phyloP scores from a whole-genome alignment of 2,329 filamentous ascomycete species.

The Botrytis fabae region DNA sequence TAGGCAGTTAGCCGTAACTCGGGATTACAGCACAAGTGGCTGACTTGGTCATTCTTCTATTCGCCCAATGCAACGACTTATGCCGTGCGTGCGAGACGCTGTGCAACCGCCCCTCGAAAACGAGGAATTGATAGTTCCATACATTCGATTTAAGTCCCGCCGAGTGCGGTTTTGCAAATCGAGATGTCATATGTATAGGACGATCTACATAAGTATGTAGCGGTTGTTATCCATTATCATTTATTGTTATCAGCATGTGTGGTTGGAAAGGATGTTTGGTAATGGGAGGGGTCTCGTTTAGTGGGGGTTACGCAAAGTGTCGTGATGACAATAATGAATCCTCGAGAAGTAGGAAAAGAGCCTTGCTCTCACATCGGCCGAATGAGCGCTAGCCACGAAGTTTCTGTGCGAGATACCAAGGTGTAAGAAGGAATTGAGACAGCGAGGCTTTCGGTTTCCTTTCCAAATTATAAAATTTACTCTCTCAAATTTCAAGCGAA shows the following conservation, averaged over 20 bases:
- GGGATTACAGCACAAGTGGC: slow-evolving; percentile 3
- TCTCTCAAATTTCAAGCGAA: neutral
- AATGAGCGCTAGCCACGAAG: slow-evolving; percentile 5
- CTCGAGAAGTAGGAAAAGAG: neutral
- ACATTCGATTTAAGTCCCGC: neutral
- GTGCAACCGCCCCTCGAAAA: neutral
- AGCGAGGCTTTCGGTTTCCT: neutral
- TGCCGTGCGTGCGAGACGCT: neutral
- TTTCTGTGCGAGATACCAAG: slow-evolving; percentile 1
- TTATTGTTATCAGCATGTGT: neutral
- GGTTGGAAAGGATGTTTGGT: neutral
- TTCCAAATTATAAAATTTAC: neutral
- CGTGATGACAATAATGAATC: neutral
- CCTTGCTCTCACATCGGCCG: neutral
- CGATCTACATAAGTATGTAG: slow-evolving; percentile 4
- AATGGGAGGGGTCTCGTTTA: neutral
- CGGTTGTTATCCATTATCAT: neutral
- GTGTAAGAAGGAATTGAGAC: neutral
- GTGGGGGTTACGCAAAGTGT: neutral
- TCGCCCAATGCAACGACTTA: neutral
- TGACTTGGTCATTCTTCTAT: slow-evolving; percentile 1
- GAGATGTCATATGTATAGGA: slow-evolving; percentile 13
- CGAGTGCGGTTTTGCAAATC: neutral
- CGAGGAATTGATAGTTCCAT: neutral
- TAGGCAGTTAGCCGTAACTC: slow-evolving; percentile 3